Evolutionary conservation across 1,284 basidiomycete species (phyloP), one percentile per base, ranked within the genome.

Genomic region (Apiotrichum montevideense): DNA sequence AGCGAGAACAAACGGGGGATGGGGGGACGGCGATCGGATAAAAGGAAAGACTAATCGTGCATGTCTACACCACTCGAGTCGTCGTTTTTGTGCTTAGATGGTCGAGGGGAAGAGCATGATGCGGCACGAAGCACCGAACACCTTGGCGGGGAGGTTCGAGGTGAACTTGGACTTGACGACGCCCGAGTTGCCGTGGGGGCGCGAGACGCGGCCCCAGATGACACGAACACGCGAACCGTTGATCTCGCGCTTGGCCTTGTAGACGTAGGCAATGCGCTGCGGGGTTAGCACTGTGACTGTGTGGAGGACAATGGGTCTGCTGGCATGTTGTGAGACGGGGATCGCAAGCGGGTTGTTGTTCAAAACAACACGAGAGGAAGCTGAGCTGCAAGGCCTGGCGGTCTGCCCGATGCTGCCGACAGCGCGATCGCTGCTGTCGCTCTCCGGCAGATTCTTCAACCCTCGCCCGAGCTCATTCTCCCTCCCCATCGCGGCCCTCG

Each of bases 111-210:
- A 77, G 64, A 77, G 74, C 75, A 77, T 77, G 79, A 98, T 83
- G 77, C 95, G 88, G 79, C 94, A 88, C 73, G 85, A 85, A 61
- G 93, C 93, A 79, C 95, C 94, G 78, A 98, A 98, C 61, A 90
- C 85, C 74, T 88, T 87, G 64, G 96, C 90, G 68, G 96, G 95
- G 70, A 98, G 87, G 85, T 98, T 98, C 74, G 86, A 85, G 68
- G 83, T 83, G 86, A 98, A 98, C 84, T 98, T 97, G 81, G 88
- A 87, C 81, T 95, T 95, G 74, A 98, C 95, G 70, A 93, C 92
- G 75, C 95, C 96, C 66, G 86, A 90, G 81, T 87, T 90, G 68
- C 95, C 93, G 80, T 96, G 92, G 71, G 91, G 83, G 74, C 91
- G 88, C 63, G 92, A 91, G 67, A 95, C 85, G 71, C 90, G 90